Conservation (phyloP, 306 rosid species). For the Carpinus viminea region DNA sequence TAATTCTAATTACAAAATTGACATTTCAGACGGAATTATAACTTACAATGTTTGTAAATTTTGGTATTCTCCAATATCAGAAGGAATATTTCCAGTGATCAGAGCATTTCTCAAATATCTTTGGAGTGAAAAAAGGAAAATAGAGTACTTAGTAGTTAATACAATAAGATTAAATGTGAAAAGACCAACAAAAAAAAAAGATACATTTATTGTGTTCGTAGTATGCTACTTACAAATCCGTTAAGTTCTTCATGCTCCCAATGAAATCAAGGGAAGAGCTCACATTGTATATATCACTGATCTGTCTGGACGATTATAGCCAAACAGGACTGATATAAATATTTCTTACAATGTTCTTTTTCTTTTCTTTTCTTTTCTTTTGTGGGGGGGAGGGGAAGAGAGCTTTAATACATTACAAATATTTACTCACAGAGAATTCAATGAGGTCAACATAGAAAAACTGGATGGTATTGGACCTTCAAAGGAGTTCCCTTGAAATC, state of each 20-base stretch:
- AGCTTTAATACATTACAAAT: neutral
- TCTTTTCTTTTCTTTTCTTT: too few relatives aligned
- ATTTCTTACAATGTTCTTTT: neutral
- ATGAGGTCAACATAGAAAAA: conserved; percentile 22
- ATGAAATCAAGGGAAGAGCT: conserved; percentile 35
- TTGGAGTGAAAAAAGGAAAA: neutral
- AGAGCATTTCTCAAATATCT: conserved; percentile 36
- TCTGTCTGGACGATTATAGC: conserved; percentile 20
- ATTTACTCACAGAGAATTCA: conserved; percentile 22
- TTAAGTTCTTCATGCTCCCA: conserved; percentile 17
- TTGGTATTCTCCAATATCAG: conserved; percentile 25
- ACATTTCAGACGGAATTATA: neutral
- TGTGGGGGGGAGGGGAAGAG: too few relatives aligned
- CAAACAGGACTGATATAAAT: neutral
- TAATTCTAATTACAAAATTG: neutral
- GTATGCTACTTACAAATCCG: conserved; percentile 29
- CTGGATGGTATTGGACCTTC: conserved; percentile 40
- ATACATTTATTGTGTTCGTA: neutral
- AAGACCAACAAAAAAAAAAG: neutral
- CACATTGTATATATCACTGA: conserved; percentile 32
- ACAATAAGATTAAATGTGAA: neutral
- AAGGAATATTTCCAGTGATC: conserved; percentile 27
- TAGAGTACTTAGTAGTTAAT: neutral
- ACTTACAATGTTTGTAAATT: conserved; percentile 21
- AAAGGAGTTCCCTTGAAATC: conserved; percentile 32